A percentile compares a stretch with the other conserved stretches of the same genome.
Conservation (phyloP, 2,329 filamentous ascomycete genomes). For the Diaporthe citri region DNA sequence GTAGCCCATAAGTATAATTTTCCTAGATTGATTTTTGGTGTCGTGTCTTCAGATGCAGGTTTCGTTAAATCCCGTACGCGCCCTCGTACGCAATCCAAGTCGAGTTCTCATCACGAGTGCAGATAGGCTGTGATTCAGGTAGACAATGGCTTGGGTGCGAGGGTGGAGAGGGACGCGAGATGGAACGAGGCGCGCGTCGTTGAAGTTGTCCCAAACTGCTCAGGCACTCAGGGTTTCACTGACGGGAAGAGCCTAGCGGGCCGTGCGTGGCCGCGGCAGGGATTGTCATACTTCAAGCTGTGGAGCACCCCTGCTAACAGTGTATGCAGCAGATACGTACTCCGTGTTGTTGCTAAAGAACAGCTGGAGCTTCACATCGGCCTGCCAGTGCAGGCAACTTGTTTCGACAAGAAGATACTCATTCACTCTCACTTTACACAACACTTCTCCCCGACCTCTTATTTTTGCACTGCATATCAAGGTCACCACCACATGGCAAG, state of each 20-base stretch:
- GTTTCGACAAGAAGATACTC: not conserved
- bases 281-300: not conserved
- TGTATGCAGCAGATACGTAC: not conserved
- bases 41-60: not conserved
- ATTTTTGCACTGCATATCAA: not conserved
- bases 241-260: slow-evolving; percentile 22
- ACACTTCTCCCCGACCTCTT: not conserved
- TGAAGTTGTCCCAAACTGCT: not conserved
- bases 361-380: slow-evolving; percentile 37
- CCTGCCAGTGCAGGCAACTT: not conserved
- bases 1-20: not conserved
- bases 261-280: slow-evolving; percentile 7
- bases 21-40: not conserved
- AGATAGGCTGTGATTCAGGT: not conserved
- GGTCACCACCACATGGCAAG: not conserved
- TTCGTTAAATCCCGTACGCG: too few relatives aligned
- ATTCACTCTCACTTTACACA: not conserved
- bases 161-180: not conserved
- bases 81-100: too few relatives aligned
- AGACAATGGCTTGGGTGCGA: not conserved
- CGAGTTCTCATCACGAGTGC: not conserved
- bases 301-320: slow-evolving; percentile 19
- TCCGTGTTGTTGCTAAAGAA: slow-evolving; percentile 33
- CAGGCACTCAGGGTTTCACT: not conserved
- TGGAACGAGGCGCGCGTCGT: not conserved